Evolutionary conservation across 2,329 filamentous ascomycete genomes (phyloP).

Genomic region (Xylariaceae sp.): DNA sequence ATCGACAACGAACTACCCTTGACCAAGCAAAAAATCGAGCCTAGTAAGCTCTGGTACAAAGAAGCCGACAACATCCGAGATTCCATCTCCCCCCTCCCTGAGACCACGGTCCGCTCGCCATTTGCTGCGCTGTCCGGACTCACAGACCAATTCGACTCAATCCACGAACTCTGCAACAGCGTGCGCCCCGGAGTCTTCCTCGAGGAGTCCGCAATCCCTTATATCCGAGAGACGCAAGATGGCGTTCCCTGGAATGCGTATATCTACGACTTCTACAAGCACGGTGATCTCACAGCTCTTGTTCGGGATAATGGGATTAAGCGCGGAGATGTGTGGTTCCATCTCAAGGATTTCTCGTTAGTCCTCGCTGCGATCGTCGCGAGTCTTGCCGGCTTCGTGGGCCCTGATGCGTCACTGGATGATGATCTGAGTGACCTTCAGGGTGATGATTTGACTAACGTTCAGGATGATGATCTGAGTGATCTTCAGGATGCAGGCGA

Average conservation of each 20-base stretch:
- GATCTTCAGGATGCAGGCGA: background rate
- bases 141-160: constrained; percentile 60
- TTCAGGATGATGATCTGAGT: constrained; percentile 5
- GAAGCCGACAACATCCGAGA: background rate
- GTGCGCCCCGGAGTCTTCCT: constrained; percentile 69
- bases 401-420: constrained; percentile 43
- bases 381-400: constrained; percentile 57
- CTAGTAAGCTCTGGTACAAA: background rate
- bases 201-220: constrained; percentile 70
- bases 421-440: constrained; percentile 46
- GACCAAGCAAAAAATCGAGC: constrained; percentile 33
- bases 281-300: constrained; percentile 62
- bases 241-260: constrained; percentile 60
- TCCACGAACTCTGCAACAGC: constrained; percentile 65
- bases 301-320: constrained; percentile 65
- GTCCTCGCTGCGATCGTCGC: constrained; percentile 70
- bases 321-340: constrained; percentile 67
- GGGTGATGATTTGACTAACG: constrained; percentile 27
- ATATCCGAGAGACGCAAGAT: constrained; percentile 58
- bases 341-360: constrained; percentile 58
- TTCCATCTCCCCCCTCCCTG: background rate
- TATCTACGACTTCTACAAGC: constrained; percentile 73
- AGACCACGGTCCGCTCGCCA: constrained; percentile 53
- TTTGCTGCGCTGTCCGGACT: constrained; percentile 72
- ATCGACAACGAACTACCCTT: constrained; percentile 59